Base-by-base conservation (phyloP, 495 filamentous ascomycete species). In the Tetracladium setigerum region DNA sequence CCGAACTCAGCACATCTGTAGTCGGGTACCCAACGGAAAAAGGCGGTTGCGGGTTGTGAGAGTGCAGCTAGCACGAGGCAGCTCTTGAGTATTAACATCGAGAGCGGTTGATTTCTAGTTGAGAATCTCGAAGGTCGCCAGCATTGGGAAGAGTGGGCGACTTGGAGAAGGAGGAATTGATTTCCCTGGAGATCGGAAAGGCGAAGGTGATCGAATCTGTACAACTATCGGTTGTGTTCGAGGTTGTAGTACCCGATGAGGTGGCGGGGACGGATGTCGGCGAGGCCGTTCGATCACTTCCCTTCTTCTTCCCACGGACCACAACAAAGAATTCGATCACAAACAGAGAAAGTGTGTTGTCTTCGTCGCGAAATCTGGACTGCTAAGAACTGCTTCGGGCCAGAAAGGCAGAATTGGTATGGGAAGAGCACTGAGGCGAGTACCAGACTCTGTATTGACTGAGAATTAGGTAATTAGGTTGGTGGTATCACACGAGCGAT, bases 1-100 rank as follows among this genome's bases (percentile, higher is more conserved):
- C 32, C 22, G 27, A 49, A 41, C 16, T 50, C 38, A 10, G 37
- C n/a, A 30, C 47, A 54, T 27, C 38, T 40, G 35, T 42, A 49
- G 13, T 44, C 42, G 5, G 57, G 57, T 9, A 36, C 38, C 41
- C 57, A 67, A 5, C 62, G 62, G 42, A 57, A 65, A 49, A 72
- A 66, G 4, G 58, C 55, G 8, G 33, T 17, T 30, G 49, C 41
- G 24, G 32, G 24, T 19, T 46, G 31, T 16, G 11, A 19, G 5
- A 36, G 15, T 17, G 41, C 14, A n/a, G 37, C 15, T 19, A 40
- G 14, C 10, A 38, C 6, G 37, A 46, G 9, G 45, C 24, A 30
- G 19, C 18, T 1, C 45, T 8, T 16, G 36, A 14, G 8, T 17
- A 19, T 24, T 4, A 13, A 33, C 10, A 27, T 13, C 35, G 15